Evolutionary conservation across 2,329 filamentous ascomycete genomes (phyloP).

Genomic region (Aspergillus caelatus): DNA sequence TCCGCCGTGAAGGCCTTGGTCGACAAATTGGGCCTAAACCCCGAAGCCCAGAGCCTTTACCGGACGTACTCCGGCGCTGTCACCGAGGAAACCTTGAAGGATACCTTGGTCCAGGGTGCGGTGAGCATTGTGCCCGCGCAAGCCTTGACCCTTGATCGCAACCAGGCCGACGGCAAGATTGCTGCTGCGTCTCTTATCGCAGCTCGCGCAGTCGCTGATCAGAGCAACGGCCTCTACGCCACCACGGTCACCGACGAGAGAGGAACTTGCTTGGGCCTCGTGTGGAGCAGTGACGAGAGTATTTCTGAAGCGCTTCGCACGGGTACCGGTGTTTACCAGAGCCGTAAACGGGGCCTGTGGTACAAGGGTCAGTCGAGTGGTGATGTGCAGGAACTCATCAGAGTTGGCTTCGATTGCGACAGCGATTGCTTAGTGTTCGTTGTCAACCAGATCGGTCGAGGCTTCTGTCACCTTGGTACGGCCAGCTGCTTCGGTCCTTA

Average conservation of each 20-base stretch:
- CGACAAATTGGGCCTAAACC: slow-evolving; percentile 40
- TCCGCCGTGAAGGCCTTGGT: slow-evolving; percentile 43
- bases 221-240: slow-evolving; percentile 79
- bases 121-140: slow-evolving; percentile 76
- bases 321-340: slow-evolving; percentile 87
- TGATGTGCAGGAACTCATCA: slow-evolving; percentile 86
- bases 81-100: slow-evolving; percentile 52
- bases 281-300: slow-evolving; percentile 93
- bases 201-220: slow-evolving; percentile 76
- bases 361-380: slow-evolving; percentile 95
- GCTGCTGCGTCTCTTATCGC: slow-evolving; percentile 73
- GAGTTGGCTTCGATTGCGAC: slow-evolving; percentile 87
- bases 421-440: slow-evolving; percentile 88
- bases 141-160: slow-evolving; percentile 67
- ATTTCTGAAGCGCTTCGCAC: slow-evolving; percentile 83
- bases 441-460: slow-evolving; percentile 82
- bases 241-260: slow-evolving; percentile 90
- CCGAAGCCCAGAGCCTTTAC: slow-evolving; percentile 46
- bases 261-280: slow-evolving; percentile 80
- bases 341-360: slow-evolving; percentile 92
- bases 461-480: slow-evolving; percentile 92
- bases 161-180: slow-evolving; percentile 61
- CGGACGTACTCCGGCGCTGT: slow-evolving; percentile 40
- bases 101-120: slow-evolving; percentile 52
- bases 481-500: slow-evolving; percentile 90